Evolutionary conservation across 2,329 filamentous ascomycete species (phyloP).

Genomic region (Paraphoma chrysanthemicola): DNA sequence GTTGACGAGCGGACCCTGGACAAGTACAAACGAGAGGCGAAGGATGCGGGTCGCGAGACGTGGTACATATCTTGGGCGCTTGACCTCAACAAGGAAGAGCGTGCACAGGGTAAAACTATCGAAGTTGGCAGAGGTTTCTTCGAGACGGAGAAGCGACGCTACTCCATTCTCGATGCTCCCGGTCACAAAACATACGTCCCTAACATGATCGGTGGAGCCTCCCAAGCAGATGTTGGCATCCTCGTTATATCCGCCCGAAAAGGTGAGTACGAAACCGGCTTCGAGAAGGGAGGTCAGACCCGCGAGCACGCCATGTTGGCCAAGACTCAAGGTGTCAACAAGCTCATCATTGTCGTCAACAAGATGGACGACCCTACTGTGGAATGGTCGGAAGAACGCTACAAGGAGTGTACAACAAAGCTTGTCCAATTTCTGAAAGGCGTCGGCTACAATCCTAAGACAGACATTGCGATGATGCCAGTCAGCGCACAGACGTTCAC

Average conservation of each 20-base stretch:
- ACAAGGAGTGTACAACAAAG: slow-evolving; percentile 91
- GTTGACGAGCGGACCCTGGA: slow-evolving; percentile 99
- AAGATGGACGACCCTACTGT: slow-evolving; percentile 99
- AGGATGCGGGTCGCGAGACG: slow-evolving; percentile 93
- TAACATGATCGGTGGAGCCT: slow-evolving; percentile 96
- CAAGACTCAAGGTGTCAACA: slow-evolving; percentile 98
- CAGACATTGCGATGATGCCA: slow-evolving; percentile 93
- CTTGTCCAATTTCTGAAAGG: slow-evolving; percentile 86
- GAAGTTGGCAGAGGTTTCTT: slow-evolving; percentile 93
- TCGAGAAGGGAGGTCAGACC: slow-evolving; percentile 95
- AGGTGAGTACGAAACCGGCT: slow-evolving; percentile 98
- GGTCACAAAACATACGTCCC: slow-evolving; percentile 98
- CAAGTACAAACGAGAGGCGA: slow-evolving; percentile 89
- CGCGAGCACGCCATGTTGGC: slow-evolving; percentile 97
- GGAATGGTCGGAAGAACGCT: slow-evolving; percentile 92
- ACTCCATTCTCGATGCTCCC: slow-evolving; percentile 95
- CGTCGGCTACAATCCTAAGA: slow-evolving; percentile 93
- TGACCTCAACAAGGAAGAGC: slow-evolving; percentile 95
- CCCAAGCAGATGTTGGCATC: slow-evolving; percentile 70
- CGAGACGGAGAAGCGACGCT: slow-evolving; percentile 93
- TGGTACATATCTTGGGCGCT: slow-evolving; percentile 99
- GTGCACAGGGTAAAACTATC: slow-evolving; percentile 95
- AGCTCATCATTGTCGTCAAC: slow-evolving; percentile 86
- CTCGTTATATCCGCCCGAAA: slow-evolving; percentile 96
- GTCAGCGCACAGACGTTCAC: slow-evolving; percentile 86